phyloP scores from a whole-genome alignment of 495 filamentous ascomycete genomes.

The Aspergillus steynii region DNA sequence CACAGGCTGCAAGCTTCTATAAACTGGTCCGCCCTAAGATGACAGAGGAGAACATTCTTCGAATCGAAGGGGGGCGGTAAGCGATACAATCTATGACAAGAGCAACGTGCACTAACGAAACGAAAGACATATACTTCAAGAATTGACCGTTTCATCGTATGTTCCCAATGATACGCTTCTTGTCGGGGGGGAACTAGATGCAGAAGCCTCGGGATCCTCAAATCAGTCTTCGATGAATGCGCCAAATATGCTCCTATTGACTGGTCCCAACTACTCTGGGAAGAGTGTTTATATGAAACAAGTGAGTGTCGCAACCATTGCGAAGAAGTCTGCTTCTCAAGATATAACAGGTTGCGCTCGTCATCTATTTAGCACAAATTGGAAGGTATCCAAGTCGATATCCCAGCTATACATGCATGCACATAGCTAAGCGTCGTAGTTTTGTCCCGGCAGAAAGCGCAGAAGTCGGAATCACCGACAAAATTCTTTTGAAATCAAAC shows the following conservation, averaged over 20 bases:
- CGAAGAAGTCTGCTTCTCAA: background rate
- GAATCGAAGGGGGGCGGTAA: conserved; percentile 77
- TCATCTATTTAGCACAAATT: conserved; percentile 90
- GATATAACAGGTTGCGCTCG: conserved; percentile 65
- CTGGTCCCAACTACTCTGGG: conserved; percentile 94
- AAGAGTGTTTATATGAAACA: conserved; percentile 98
- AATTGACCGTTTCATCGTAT: conserved; percentile 81
- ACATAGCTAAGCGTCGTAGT: conserved; percentile 34
- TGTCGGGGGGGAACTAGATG: conserved; percentile 57
- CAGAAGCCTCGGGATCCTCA: conserved; percentile 2
- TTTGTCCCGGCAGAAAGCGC: conserved; percentile 83
- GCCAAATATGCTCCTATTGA: conserved; percentile 80
- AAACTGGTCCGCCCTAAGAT: conserved; percentile 70
- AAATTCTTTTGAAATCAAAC: conserved; percentile 84
- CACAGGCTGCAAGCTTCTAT: conserved; percentile 75
- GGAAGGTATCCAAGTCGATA: conserved; percentile 54
- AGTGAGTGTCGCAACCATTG: conserved; percentile 25
- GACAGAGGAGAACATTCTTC: conserved; percentile 68
- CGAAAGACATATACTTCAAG: conserved; percentile 78
- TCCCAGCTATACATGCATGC: background rate
- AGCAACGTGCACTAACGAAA: conserved; percentile 17
- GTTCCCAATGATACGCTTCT: conserved; percentile 80
- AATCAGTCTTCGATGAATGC: conserved; percentile 17
- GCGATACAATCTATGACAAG: conserved; percentile 1
- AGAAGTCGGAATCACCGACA: conserved; percentile 85